Evolutionary conservation across 2,329 filamentous ascomycete species (phyloP).

Genomic region (Ceratocystis harringtonii): DNA sequence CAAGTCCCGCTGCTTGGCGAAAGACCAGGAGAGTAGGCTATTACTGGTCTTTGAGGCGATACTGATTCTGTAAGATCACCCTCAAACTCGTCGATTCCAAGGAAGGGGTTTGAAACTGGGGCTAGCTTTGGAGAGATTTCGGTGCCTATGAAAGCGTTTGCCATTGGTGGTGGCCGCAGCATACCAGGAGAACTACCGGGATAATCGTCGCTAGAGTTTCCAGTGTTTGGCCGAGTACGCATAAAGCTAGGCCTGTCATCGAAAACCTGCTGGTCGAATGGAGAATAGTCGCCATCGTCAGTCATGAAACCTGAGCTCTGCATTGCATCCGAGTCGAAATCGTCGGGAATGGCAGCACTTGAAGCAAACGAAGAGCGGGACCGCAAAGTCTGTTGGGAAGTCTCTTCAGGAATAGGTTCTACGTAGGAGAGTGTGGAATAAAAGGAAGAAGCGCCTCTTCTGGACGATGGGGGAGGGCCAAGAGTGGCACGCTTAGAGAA

Average conservation of each 20-base stretch:
- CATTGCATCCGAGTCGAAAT: constrained; percentile 33
- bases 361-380: constrained; percentile 55
- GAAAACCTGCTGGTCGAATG: constrained; percentile 3
- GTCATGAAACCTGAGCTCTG: constrained; percentile 11
- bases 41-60: background rate
- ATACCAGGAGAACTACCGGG: constrained; percentile 2
- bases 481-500: constrained; percentile 37
- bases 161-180: background rate
- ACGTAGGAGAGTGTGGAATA: constrained; percentile 53
- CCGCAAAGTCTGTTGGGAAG: constrained; percentile 31
- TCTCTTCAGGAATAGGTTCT: constrained; percentile 63
- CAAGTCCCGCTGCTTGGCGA: background rate
- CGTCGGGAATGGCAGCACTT: constrained; percentile 55
- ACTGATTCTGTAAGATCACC: background rate
- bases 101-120: background rate
- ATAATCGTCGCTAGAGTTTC: constrained; percentile 22
- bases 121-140: background rate
- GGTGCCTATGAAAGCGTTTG: constrained; percentile 9
- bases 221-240: constrained; percentile 3
- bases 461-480: constrained; percentile 45
- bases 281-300: constrained; percentile 11
- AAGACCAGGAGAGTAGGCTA: background rate
- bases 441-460: constrained; percentile 47
- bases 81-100: constrained; percentile 1
- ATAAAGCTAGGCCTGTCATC: constrained; percentile 12